Conservation (phyloP, 768 basidiomycete genomes). For the Trametes cingulata region DNA sequence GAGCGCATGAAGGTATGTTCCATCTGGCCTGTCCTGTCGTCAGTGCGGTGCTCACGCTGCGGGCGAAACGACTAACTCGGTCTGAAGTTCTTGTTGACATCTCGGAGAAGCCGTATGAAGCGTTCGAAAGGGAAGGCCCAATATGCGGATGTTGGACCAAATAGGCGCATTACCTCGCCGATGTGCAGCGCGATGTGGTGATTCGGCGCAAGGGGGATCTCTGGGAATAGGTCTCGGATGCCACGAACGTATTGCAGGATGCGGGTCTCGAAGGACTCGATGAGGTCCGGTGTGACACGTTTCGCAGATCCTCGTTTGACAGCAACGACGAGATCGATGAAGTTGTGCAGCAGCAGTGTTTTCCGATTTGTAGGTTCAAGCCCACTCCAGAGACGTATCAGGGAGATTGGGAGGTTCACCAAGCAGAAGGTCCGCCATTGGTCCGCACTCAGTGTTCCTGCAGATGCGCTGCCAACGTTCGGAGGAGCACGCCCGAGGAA, state of each 20-base stretch:
- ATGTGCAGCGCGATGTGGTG: conserved; percentile 37
- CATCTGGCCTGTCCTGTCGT: background rate
- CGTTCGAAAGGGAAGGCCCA: conserved; percentile 33
- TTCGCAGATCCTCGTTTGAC: conserved; percentile 25
- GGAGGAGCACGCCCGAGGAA: background rate
- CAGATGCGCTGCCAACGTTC: background rate
- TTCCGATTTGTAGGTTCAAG: conserved; percentile 3
- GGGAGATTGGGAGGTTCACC: conserved; percentile 36
- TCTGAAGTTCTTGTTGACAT: conserved; percentile 28
- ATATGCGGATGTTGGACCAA: conserved; percentile 32
- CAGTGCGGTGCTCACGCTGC: background rate
- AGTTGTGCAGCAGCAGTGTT: conserved; percentile 30
- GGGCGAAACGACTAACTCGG: background rate
- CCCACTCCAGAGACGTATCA: conserved; percentile 38
- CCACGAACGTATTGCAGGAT: conserved; percentile 23
- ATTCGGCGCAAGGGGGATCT: conserved; percentile 29
- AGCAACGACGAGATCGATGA: conserved; percentile 24
- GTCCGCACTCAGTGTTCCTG: conserved; percentile 37
- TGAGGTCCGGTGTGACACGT: background rate
- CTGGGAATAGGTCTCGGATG: conserved; percentile 27
- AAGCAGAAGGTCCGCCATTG: conserved; percentile 36
- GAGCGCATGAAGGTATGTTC: background rate
- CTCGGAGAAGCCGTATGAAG: conserved; percentile 29
- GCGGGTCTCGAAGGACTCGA: background rate
- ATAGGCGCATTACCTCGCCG: conserved; percentile 26